These are phyloP conservation scores for Dactylonectria macrodidyma DNA, from an alignment of 2,329 filamentous ascomycete species.

Conservation along the genomic window DNA sequence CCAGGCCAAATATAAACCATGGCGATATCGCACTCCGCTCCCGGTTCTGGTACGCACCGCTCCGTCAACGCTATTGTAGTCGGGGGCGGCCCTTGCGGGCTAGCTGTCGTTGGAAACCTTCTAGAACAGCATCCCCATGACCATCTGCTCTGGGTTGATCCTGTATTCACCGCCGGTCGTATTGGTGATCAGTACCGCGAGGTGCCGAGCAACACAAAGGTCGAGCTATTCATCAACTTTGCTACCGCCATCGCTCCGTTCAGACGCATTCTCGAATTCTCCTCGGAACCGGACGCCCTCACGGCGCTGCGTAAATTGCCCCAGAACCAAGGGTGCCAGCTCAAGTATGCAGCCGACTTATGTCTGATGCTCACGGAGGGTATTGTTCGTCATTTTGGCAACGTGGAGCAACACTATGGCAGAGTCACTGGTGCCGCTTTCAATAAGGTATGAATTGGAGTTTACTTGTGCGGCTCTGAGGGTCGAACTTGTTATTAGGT, in stretches of 20 bases:
- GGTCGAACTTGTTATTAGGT: not conserved
- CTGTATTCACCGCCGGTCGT: slow-evolving; percentile 67
- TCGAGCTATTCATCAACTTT: slow-evolving; percentile 71
- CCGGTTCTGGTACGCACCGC: slow-evolving; percentile 50
- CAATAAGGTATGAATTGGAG: slow-evolving; percentile 32
- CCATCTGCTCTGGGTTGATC: slow-evolving; percentile 72
- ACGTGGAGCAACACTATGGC: slow-evolving; percentile 56
- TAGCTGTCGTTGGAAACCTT: slow-evolving; percentile 73
- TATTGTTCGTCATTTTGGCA: slow-evolving; percentile 53
- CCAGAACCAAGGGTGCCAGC: slow-evolving; percentile 69
- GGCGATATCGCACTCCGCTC: too few species aligned
- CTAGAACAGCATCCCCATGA: slow-evolving; percentile 64
- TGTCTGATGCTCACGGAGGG: slow-evolving; percentile 61
- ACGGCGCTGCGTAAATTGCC: slow-evolving; percentile 66
- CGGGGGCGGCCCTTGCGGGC: slow-evolving; percentile 54
- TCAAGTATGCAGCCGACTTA: slow-evolving; percentile 73
- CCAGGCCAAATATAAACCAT: too few species aligned
- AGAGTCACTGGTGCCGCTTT: slow-evolving; percentile 54
- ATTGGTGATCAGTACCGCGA: slow-evolving; percentile 70
- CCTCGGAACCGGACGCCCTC: slow-evolving; percentile 66
- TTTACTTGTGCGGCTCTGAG: not conserved
- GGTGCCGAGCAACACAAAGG: slow-evolving; percentile 75
- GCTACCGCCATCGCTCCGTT: slow-evolving; percentile 69
- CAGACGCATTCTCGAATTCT: slow-evolving; percentile 62
- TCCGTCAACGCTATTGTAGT: slow-evolving; percentile 40